Base-by-base conservation (phyloP, 352 stramenopile species). In the Halophytophthora batemanensis region DNA sequence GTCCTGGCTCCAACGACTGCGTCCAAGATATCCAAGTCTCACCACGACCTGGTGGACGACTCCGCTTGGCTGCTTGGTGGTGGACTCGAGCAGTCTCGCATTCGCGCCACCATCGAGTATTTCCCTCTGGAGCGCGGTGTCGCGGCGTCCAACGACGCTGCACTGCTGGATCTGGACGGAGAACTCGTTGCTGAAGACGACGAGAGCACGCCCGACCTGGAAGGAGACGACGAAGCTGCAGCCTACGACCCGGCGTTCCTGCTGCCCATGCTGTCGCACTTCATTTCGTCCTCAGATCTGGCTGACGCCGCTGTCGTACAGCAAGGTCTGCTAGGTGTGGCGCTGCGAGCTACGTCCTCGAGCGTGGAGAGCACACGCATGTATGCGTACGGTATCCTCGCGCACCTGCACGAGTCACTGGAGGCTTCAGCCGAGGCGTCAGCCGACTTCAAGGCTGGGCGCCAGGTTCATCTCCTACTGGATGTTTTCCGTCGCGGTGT, bases 211-310 rank as follows among this genome's bases (percentile, higher is more conserved):
- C 1, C 50, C 8, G 12, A 12, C 6, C 18, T 14, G 10, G 48
- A 59, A 10, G 54, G 54, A 38, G 61, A 57, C 0, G 48, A 49
- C 2, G 39, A 55, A 17, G 34, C 44, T 1, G 40, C 61, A 13
- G 51, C 75, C 7, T 95, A 93, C 48, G 82, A 95, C 25, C 82
- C 82, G 4, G 77, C 80, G 14, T 90, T 83, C 56, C 59, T 95
- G 6, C 43, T 93, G 6, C 80, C 85, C 8, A 84, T 92, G 75
- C 56, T 95, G 13, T 65, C 82, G 23, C 71, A 86, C 28, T 89
- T 88, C 15, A 71, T 92, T n/a, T 77, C 80, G 7, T 83, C 78
- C 1, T 91, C 82, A 2, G 62, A 84, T 17, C 61, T 93, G 11
- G 55, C 74, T 0, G 76, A 90, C 23, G 50, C 51, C 3, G 66